Conservation (phyloP, 768 basidiomycete genomes). For the Lactarius akahatsu region DNA sequence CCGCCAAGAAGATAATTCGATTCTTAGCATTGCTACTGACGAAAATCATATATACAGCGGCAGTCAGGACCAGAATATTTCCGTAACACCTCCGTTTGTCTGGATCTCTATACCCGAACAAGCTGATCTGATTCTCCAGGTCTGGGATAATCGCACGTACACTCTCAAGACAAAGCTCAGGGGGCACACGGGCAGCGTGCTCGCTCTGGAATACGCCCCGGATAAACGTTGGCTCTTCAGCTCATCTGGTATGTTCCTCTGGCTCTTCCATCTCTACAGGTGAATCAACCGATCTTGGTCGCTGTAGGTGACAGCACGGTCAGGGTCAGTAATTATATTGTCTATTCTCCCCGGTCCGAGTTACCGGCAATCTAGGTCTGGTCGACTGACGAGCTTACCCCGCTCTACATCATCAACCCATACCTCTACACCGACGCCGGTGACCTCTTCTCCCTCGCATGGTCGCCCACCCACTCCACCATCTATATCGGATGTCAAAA, state of each 20-base stretch:
- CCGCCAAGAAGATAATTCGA: slow-evolving; percentile 20
- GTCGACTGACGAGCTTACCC: slow-evolving; percentile 66
- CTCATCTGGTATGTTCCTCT: slow-evolving; percentile 62
- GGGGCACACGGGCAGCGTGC: slow-evolving; percentile 83
- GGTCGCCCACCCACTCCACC: slow-evolving; percentile 65
- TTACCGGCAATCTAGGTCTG: slow-evolving; percentile 58
- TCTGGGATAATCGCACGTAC: slow-evolving; percentile 79
- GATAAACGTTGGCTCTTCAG: slow-evolving; percentile 87
- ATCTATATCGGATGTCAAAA: slow-evolving; percentile 91
- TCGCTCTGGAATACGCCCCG: slow-evolving; percentile 72
- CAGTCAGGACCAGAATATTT: slow-evolving; percentile 28
- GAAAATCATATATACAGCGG: slow-evolving; percentile 28
- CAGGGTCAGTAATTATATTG: slow-evolving; percentile 49
- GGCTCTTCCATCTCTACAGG: not conserved
- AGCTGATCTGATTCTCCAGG: slow-evolving; percentile 47
- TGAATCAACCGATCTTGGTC: not conserved
- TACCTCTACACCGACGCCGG: slow-evolving; percentile 80
- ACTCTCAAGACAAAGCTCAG: slow-evolving; percentile 64
- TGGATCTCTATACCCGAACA: not conserved
- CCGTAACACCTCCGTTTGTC: slow-evolving; percentile 12
- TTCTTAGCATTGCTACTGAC: slow-evolving; percentile 23
- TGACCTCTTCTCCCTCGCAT: slow-evolving; percentile 83
- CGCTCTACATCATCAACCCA: slow-evolving; percentile 72
- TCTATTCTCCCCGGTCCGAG: slow-evolving; percentile 3
- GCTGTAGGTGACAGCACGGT: slow-evolving; percentile 83